Evolutionary conservation across 257 asterid genomes (phyloP), one percentile per base, ranked within the genome.

Genomic region (Solanum corneliomulleri): DNA sequence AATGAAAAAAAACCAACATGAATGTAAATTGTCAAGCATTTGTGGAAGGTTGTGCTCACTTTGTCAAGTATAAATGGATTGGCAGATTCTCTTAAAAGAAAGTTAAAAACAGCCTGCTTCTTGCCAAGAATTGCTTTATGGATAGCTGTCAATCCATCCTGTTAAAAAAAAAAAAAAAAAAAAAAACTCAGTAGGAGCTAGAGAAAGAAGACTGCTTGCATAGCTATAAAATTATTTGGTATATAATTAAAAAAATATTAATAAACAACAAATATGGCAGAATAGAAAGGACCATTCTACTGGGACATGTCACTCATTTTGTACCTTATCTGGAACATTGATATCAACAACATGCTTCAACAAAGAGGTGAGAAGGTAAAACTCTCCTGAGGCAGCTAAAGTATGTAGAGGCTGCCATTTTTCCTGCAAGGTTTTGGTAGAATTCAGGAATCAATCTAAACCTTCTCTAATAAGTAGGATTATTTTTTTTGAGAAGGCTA

Each of bases 361-460:
- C 93, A 97, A 91, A 80, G 97, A 82, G 88, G 88, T 92, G 86
- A 90, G 89, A 47, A 94, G 96, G 91, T 94, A 94, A 87, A 94
- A 97, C 82, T 97, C 98, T 87, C 99, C 99, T 0, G 97, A 90
- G 86, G 99, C 97, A 72, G 92, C 98, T 86, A 97, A 95, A 83
- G 98, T 92, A 88, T 97, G 99, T 71, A 97, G 87, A 70, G 98
- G 98, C 89, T 91, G 95, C 99, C 99, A 97, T 91, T 94, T 97
- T 69, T 91, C 98, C 98, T 97, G 92, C 56, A 85, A 88, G 87
- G 86, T 60, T 81, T 69, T 18, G 9, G 21, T 64, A 39, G 64
- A 72, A 44, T 39, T 83, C 82, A 62, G 29, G 62, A 88, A 89
- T 88, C 84, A 91, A 89, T 82, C 84, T 47, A 81, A 71, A 80